These are phyloP conservation scores for Leccinum disarticulatum DNA, from an alignment of 768 basidiomycete genomes.

Conservation along the genomic window DNA sequence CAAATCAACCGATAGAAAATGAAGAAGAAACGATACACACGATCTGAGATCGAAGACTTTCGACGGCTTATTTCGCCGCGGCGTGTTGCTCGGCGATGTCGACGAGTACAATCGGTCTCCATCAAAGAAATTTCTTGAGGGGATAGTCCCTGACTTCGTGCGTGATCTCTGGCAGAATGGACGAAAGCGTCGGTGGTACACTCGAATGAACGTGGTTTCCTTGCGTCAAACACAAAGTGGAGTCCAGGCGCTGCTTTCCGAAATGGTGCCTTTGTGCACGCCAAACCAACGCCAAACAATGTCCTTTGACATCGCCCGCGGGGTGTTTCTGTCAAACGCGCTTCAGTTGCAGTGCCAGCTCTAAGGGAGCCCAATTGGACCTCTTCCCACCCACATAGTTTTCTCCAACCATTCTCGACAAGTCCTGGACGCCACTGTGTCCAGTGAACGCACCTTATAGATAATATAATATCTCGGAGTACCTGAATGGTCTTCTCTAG, in stretches of 20 bases:
- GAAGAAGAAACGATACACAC: constrained; percentile 18
- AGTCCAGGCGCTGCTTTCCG: constrained; percentile 55
- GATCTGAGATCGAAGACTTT: constrained; percentile 27
- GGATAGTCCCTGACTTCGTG: background rate
- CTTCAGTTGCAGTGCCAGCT: background rate
- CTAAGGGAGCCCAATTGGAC: constrained; percentile 33
- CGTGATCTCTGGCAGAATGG: constrained; percentile 21
- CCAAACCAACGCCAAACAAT: constrained; percentile 31
- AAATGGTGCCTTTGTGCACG: constrained; percentile 63
- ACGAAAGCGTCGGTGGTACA: constrained; percentile 4
- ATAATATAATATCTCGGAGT: too few species aligned
- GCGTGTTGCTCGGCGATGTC: constrained; percentile 3
- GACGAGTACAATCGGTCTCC: constrained; percentile 8
- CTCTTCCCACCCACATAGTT: constrained; percentile 75
- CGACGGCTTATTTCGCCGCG: constrained; percentile 15
- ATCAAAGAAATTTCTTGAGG: background rate
- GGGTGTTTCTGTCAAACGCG: constrained; percentile 32
- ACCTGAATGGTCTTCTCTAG: too few species aligned
- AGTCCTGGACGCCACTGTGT: background rate
- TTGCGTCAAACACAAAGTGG: constrained; percentile 35
- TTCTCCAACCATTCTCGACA: constrained; percentile 53
- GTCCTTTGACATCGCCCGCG: constrained; percentile 58
- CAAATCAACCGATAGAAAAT: constrained; percentile 4
- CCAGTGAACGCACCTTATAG: too few species aligned
- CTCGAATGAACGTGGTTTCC: constrained; percentile 7